Conservation (phyloP, 371 early-diverging fungal genomes). For the Nosema muscidifuracis region DNA sequence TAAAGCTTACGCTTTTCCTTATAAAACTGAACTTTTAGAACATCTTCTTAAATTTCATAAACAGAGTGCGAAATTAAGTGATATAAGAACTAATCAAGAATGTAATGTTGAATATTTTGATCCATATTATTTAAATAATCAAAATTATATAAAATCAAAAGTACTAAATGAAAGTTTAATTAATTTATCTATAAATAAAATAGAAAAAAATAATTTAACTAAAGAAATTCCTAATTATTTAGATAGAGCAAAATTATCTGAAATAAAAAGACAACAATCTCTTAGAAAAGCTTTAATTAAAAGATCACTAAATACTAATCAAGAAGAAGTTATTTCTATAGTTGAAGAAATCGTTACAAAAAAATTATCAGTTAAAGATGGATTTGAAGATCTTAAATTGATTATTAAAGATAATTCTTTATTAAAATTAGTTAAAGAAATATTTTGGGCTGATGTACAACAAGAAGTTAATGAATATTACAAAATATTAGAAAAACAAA, state of each 20-base stretch:
- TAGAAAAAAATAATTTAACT: background rate
- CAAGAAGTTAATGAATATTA: constrained; percentile 41
- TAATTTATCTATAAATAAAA: background rate
- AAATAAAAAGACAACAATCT: constrained; percentile 8
- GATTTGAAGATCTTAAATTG: constrained; percentile 21
- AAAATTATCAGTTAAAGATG: background rate
- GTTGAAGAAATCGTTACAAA: constrained; percentile 38
- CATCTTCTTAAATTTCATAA: constrained; percentile 50
- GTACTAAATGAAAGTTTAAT: background rate
- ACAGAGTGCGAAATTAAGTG: constrained; percentile 7
- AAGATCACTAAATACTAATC: constrained; percentile 8
- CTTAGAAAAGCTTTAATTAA: constrained; percentile 32
- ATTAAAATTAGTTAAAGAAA: constrained; percentile 47
- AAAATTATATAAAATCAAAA: constrained; percentile 7
- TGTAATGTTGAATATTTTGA: constrained; percentile 21
- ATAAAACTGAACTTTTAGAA: constrained; percentile 58
- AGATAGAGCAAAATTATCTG: constrained; percentile 39
- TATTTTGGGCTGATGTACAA: constrained; percentile 35
- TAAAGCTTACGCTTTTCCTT: constrained; percentile 59
- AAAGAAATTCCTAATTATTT: constrained; percentile 45
- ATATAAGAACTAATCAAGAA: constrained; percentile 14
- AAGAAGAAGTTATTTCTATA: constrained; percentile 25
- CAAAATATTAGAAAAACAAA: constrained; percentile 37
- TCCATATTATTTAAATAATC: constrained; percentile 6
- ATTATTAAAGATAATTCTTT: constrained; percentile 13